Conservation (phyloP, 148 eudicot species). For the Heliamphora exappendiculata region DNA sequence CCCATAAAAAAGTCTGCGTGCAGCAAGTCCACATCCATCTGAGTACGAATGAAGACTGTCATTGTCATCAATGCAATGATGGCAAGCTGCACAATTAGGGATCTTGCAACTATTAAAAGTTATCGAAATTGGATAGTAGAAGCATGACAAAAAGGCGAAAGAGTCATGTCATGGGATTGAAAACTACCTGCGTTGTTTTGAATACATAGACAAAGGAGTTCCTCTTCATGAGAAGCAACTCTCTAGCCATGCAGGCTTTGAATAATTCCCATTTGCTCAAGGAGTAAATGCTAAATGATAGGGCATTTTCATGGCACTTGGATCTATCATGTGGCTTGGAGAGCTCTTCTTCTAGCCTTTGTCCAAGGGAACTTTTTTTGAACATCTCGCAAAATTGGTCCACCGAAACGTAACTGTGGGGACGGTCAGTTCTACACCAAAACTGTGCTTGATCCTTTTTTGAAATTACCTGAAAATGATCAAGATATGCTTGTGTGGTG, state of each 20-base stretch:
- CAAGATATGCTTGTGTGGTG: neutral
- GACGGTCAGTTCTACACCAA: slow-evolving; percentile 40
- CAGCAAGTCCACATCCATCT: slow-evolving; percentile 37
- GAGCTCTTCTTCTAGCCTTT: slow-evolving; percentile 38
- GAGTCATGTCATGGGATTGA: neutral
- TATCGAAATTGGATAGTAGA: neutral
- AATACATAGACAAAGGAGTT: slow-evolving; percentile 60
- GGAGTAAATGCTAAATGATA: slow-evolving; percentile 41
- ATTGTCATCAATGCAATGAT: slow-evolving; percentile 47
- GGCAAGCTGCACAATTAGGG: slow-evolving; percentile 30
- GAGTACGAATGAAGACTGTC: slow-evolving; percentile 62
- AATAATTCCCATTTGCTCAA: slow-evolving; percentile 59
- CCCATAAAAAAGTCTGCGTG: slow-evolving; percentile 48
- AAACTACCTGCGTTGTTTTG: slow-evolving; percentile 57
- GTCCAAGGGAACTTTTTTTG: slow-evolving; percentile 44
- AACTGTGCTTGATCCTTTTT: slow-evolving; percentile 73
- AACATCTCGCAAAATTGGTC: slow-evolving; percentile 41
- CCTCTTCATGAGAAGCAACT: slow-evolving; percentile 66
- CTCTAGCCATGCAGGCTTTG: slow-evolving; percentile 69
- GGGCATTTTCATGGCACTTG: slow-evolving; percentile 34
- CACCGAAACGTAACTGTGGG: slow-evolving; percentile 44
- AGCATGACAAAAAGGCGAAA: neutral
- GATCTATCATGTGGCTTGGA: slow-evolving; percentile 39
- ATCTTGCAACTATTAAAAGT: neutral
- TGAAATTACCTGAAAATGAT: slow-evolving; percentile 51